Base-by-base conservation (phyloP, 768 basidiomycete species). In the Infundibulicybe gibba region DNA sequence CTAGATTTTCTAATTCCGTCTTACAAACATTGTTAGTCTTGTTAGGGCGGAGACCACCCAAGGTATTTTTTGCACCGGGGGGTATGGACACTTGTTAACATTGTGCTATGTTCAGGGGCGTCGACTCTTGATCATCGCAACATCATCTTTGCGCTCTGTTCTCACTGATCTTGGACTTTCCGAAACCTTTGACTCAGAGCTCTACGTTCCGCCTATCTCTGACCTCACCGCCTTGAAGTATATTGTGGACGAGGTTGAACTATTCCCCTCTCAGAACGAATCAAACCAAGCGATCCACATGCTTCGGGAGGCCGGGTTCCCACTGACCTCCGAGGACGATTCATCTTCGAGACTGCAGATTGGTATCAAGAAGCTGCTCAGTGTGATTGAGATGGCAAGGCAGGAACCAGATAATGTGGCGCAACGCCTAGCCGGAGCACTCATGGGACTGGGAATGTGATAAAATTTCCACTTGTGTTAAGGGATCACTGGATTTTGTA, bases 1-100 rank as follows among this genome's bases (percentile, higher is more conserved):
- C 87, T n/a, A 77, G 94, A 41, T 99, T 97, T 69, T 97, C 95
- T 1, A 98, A 98, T 62, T 74, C 85, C 6, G 91, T 97, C 4
- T 72, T 99, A 17, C 97, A 98, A 64, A 76, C 94, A 0, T 68
- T 99, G 14, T 71, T 97, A 43, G 94, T 98, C 0, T 72, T 99
- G 19, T 82, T 97, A 50, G 82, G 81, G 39, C 85, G 90, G 51
- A 78, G 89, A 49, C 97, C 97, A 37, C 97, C 97, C 0, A 97
- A 97, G 79, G 93, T 91, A 53, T 35, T 69, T 53, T 44, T n/a
- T 19, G 40, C 40, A 40, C 40, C 2, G 5, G 31, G 10, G 32
- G 15, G 14, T 32, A 30, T 25, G 5, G 2, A 41, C 43, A 30
- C 34, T 43, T 14, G 3, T 25, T 44, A n/a, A 39, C 42, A 48